phyloP scores from a whole-genome alignment of 176 grass and related monocot genomes.

The Oryza officinalis region DNA sequence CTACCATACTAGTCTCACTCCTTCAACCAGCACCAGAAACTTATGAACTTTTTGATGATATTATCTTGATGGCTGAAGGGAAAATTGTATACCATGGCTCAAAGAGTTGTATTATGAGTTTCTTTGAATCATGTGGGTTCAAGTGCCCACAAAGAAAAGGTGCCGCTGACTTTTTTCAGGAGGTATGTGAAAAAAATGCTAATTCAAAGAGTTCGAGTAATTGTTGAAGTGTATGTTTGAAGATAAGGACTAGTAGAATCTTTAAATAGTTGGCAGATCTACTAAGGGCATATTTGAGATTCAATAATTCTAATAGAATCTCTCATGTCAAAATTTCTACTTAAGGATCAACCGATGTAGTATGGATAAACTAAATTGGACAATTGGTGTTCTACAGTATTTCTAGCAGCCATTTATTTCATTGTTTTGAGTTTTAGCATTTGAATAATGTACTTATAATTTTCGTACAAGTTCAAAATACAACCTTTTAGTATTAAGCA shows the following conservation, averaged over 20 bases:
- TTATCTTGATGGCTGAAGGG: conserved; percentile 70
- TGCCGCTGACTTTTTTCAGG: conserved; percentile 70
- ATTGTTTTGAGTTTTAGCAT: conserved; percentile 20
- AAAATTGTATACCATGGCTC: conserved; percentile 74
- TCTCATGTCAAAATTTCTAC: background rate
- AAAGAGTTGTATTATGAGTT: conserved; percentile 49
- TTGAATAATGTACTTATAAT: background rate
- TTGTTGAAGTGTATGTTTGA: background rate
- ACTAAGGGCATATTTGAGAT: background rate
- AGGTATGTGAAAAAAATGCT: conserved; percentile 49
- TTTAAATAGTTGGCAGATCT: background rate
- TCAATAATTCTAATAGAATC: background rate
- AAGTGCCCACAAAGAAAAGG: conserved; percentile 80
- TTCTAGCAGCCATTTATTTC: background rate
- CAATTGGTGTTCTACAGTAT: background rate
- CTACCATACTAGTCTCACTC: conserved; percentile 65
- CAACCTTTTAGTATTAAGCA: background rate
- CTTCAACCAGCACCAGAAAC: conserved; percentile 79
- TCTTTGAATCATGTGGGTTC: conserved; percentile 79
- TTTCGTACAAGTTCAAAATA: background rate
- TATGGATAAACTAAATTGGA: background rate
- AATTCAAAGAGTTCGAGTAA: background rate
- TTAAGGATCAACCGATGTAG: background rate
- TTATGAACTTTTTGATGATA: conserved; percentile 84
- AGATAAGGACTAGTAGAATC: background rate